Base-by-base conservation (phyloP, 2,329 filamentous ascomycete species). In the Aspergillus clavatus region DNA sequence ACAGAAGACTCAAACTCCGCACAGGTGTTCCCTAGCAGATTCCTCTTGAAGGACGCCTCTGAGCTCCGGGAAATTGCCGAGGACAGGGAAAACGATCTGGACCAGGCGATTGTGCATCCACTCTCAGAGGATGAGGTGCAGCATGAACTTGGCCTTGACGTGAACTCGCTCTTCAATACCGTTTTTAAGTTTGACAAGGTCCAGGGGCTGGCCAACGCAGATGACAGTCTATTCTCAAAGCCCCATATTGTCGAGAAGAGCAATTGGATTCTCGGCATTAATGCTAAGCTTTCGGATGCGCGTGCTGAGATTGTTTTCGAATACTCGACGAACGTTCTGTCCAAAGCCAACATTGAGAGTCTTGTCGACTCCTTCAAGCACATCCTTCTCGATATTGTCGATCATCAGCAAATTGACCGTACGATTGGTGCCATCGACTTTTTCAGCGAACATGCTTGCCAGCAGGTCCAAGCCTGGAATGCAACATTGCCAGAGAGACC, bases 281-380 rank as follows among this genome's bases (percentile, higher is more conserved):
- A 60, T 21, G 59, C 61, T 2, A 54, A 55, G n/a, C 52, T 60
- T 5, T 59, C 57, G 12, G 45, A 51, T 7, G 43, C 52, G 6
- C 51, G 52, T 5, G 76, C 77, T 3, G 66, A 83, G 18, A 59
- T 68, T 2, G 74, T 80, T 42, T 70, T 84, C 18, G 73, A 73
- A 26, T 65, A 69, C 3, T 71, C 79, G n/a, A 71, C 74, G 0
- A 69, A 72, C 33, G 65, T 74, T 18, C 69, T 85, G 19, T 74
- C 76, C 38, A 45, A 52, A 3, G 48, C 46, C 19, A 58, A 67
- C 21, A 56, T 60, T 3, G 53, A 54, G 6, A 59, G 63, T 47
- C 48, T 69, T 14, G 56, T 65, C 35, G 57, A 62, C 36, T 58
- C 61, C 10, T 70, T 68, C 18, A 54, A 62, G 18, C 58, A 65